A percentile compares a stretch with the other conserved stretches of the same genome.
Evolutionary conservation across 257 asterid species (phyloP).

Genomic region (Solanum rostratum): DNA sequence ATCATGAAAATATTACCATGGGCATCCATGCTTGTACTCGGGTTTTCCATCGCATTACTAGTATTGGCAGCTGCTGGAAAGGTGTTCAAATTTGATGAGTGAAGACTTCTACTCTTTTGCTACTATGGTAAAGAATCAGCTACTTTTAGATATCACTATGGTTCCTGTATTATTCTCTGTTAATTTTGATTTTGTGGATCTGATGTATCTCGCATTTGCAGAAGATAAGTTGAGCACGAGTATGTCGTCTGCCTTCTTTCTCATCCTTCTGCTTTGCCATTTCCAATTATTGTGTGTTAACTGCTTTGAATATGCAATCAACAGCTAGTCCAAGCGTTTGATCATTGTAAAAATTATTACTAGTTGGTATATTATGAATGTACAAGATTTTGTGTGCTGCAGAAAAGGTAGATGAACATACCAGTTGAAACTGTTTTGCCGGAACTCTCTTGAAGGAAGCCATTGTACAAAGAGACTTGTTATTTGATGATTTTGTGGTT

Average conservation of each 20-base stretch:
- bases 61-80: not conserved
- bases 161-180: not conserved
- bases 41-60: not conserved
- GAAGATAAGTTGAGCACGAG: not conserved
- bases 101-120: not conserved
- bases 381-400: not conserved
- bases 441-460: not conserved
- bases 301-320: not conserved
- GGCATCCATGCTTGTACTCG: not conserved
- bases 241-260: not conserved
- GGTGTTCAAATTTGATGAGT: not conserved
- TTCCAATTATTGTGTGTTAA: not conserved
- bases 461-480: not conserved
- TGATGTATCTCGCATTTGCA: too few relatives aligned
- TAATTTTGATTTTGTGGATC: not conserved
- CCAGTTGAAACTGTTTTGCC: not conserved
- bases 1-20: not conserved
- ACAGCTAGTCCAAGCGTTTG: not conserved
- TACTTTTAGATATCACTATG: not conserved
- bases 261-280: not conserved
- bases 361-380: not conserved
- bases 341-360: not conserved
- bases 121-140: not conserved
- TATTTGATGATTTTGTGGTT: too few relatives aligned
- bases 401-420: not conserved